Percentiles rank a stretch among this genome's conserved stretches.
These are phyloP conservation scores for Pouteria glomerata DNA, from an alignment of 148 eudicot species.

Conservation along the genomic window DNA sequence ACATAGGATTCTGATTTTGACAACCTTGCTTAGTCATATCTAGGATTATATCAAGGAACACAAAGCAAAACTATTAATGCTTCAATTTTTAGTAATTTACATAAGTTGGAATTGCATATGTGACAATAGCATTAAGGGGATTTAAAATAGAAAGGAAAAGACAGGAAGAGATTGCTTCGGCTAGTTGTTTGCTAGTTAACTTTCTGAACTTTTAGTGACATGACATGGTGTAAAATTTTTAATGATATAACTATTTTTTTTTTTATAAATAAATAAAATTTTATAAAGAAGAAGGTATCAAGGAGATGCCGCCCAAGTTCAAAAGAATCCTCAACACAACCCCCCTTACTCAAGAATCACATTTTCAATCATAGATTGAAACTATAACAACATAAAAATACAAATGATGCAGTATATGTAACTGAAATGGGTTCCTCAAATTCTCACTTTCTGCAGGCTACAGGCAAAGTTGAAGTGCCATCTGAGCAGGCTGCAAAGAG, in stretches of 20 bases:
- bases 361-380: too few species aligned
- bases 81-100: background rate
- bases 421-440: background rate
- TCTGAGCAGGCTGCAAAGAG: conserved; percentile 47
- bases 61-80: background rate
- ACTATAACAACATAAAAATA: background rate
- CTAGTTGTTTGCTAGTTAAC: background rate
- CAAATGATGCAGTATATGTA: background rate
- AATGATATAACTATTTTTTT: too few species aligned
- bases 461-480: conserved; percentile 52
- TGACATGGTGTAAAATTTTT: background rate
- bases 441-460: conserved; percentile 48
- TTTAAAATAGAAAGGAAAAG: background rate
- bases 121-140: background rate
- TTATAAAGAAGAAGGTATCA: too few species aligned
- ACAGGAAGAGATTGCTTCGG: background rate
- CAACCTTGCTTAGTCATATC: background rate
- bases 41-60: background rate
- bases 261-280: too few species aligned
- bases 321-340: too few species aligned
- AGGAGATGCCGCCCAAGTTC: too few species aligned
- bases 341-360: too few species aligned
- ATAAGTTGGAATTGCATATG: background rate
- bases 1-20: too few species aligned
- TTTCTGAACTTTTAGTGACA: background rate